A percentile compares a stretch with the other conserved stretches of the same genome.
Conservation (phyloP, 2,329 filamentous ascomycete genomes). For the Fusarium verrucosum region DNA sequence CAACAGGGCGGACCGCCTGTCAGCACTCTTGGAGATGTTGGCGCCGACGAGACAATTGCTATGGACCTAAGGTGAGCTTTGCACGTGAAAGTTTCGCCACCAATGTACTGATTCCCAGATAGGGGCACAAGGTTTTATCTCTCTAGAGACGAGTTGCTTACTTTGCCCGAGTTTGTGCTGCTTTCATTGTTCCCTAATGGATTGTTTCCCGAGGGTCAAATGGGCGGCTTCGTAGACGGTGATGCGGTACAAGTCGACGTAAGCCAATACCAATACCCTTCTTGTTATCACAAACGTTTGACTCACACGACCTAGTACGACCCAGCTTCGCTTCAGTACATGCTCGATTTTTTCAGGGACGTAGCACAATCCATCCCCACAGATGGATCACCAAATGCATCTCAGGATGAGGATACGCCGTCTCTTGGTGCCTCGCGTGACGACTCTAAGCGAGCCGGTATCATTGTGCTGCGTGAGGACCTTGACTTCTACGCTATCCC, state of each 20-base stretch:
- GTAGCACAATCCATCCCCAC: constrained; percentile 95
- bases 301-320: constrained; percentile 76
- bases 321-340: constrained; percentile 94
- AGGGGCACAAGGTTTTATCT: constrained; percentile 94
- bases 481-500: constrained; percentile 98
- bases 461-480: constrained; percentile 95
- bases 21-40: constrained; percentile 87
- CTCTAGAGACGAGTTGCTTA: constrained; percentile 93
- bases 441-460: constrained; percentile 91
- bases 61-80: constrained; percentile 85
- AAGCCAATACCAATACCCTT: constrained; percentile 57
- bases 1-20: constrained; percentile 91
- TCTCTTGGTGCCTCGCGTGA: constrained; percentile 75
- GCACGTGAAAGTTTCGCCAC: not conserved
- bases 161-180: constrained; percentile 94
- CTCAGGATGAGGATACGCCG: constrained; percentile 68
- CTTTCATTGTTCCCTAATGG: constrained; percentile 98
- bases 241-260: constrained; percentile 98
- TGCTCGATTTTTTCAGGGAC: constrained; percentile 97
- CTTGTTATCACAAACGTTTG: not conserved
- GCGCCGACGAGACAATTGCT: constrained; percentile 91
- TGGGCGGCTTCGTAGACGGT: constrained; percentile 90
- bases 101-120: constrained; percentile 42
- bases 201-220: constrained; percentile 95
- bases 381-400: constrained; percentile 72